These are phyloP conservation scores for Parsonsia alboflavescens DNA, from an alignment of 257 asterid genomes.

Conservation along the genomic window DNA sequence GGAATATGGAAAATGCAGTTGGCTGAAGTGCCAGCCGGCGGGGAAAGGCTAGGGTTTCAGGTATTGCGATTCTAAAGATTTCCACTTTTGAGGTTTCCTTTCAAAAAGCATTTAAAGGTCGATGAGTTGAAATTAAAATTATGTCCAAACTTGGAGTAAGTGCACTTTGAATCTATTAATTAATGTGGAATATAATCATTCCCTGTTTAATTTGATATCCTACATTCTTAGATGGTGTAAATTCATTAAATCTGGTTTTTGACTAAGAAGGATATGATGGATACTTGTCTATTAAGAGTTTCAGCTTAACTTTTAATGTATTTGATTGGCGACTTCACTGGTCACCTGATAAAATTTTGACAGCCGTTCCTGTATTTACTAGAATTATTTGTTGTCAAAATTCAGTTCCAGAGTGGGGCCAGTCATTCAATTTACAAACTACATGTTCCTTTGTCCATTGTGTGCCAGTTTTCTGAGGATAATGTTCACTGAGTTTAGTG, in stretches of 20 bases:
- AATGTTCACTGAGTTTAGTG: background rate
- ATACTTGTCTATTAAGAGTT: background rate
- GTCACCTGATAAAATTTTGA: constrained; percentile 1
- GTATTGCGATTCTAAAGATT: constrained; percentile 24
- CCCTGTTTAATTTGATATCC: background rate
- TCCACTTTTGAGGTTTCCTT: constrained; percentile 4
- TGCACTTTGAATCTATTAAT: background rate
- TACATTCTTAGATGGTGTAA: background rate
- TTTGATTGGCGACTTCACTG: background rate
- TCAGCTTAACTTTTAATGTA: constrained; percentile 2
- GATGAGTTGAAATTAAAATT: background rate
- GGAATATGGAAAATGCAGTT: constrained; percentile 58
- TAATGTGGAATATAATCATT: background rate
- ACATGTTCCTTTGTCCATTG: background rate
- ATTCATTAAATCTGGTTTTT: constrained; percentile 1
- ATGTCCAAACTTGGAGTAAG: too few species aligned
- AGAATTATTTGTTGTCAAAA: constrained; percentile 3
- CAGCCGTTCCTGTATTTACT: background rate
- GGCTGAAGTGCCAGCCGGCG: constrained; percentile 34
- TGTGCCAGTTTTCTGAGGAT: background rate
- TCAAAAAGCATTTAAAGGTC: too few species aligned
- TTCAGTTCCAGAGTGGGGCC: background rate
- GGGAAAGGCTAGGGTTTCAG: constrained; percentile 40
- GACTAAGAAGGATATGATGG: constrained; percentile 1
- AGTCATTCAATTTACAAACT: background rate